Percentiles rank a stretch among this genome's conserved stretches.
Evolutionary conservation across 208 protist genomes (phyloP).

Genomic region (Wallacemonas sp.): DNA sequence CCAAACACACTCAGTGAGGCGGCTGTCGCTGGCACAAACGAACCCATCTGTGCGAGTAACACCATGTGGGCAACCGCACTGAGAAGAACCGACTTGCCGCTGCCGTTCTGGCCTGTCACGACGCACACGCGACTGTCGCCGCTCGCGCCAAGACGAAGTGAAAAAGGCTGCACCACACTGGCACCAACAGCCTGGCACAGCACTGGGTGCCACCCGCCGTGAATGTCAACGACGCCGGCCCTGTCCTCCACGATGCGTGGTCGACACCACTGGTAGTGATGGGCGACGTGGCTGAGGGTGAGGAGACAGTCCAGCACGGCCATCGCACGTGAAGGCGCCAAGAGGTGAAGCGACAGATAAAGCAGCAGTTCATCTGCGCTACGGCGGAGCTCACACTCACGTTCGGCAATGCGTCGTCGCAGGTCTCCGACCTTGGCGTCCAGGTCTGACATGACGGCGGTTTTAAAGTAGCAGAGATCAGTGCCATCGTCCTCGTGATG

Average conservation of each 20-base stretch:
- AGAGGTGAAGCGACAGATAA: conserved; percentile 53
- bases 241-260: conserved; percentile 24
- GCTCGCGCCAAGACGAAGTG: conserved; percentile 22
- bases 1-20: conserved; percentile 50
- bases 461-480: conserved; percentile 70
- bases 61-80: conserved; percentile 91
- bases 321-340: conserved; percentile 41
- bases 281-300: conserved; percentile 58
- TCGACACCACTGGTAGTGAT: conserved; percentile 64
- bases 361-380: conserved; percentile 62
- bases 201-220: conserved; percentile 70
- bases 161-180: conserved; percentile 53
- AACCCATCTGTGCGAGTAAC: conserved; percentile 92
- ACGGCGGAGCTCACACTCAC: conserved; percentile 61
- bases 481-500: conserved; percentile 26
- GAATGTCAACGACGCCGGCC: conserved; percentile 47
- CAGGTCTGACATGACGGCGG: conserved; percentile 44
- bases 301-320: conserved; percentile 81
- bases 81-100: conserved; percentile 93
- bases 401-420: conserved; percentile 46
- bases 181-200: conserved; percentile 35
- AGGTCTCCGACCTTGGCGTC: conserved; percentile 78
- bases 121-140: conserved; percentile 51
- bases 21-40: conserved; percentile 85
- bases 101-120: conserved; percentile 84